These are phyloP conservation scores for Dicorynia guianensis DNA, from an alignment of 306 rosid species.

Conservation along the genomic window DNA sequence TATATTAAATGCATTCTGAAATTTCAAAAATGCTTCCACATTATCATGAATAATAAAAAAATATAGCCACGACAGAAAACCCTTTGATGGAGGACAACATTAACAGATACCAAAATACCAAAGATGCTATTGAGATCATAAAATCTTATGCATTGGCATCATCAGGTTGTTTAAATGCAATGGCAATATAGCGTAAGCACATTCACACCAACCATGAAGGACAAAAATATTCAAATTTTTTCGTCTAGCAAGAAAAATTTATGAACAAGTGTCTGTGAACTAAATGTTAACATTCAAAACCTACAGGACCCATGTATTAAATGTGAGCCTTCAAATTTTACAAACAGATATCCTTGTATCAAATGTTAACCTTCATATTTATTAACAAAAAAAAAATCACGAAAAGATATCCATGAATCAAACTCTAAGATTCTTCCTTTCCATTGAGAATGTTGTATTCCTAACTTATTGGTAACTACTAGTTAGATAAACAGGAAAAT, in stretches of 20 bases:
- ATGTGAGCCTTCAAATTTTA: too few species aligned
- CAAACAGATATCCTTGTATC: too few species aligned
- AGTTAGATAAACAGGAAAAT: too few species aligned
- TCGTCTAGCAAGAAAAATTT: not conserved
- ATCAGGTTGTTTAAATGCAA: not conserved
- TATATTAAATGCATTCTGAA: conserved; percentile 35
- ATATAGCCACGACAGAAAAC: conserved; percentile 10
- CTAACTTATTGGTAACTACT: too few species aligned
- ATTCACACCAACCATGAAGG: not conserved
- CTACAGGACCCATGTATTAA: not conserved
- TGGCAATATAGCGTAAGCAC: too few species aligned
- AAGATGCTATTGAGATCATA: too few species aligned
- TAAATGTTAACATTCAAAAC: conserved; percentile 11
- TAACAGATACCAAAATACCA: too few species aligned
- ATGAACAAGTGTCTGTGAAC: conserved; percentile 18
- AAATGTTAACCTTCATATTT: too few species aligned
- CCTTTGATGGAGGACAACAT: conserved; percentile 4
- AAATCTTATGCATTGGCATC: not conserved
- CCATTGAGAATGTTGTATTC: too few species aligned
- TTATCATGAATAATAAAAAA: not conserved
- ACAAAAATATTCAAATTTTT: not conserved
- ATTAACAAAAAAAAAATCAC: too few species aligned
- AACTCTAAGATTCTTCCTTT: too few species aligned
- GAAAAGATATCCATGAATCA: too few species aligned
- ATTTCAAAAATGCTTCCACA: conserved; percentile 30